Conservation (phyloP, 768 basidiomycete species). For the Pulveroboletus sp. region DNA sequence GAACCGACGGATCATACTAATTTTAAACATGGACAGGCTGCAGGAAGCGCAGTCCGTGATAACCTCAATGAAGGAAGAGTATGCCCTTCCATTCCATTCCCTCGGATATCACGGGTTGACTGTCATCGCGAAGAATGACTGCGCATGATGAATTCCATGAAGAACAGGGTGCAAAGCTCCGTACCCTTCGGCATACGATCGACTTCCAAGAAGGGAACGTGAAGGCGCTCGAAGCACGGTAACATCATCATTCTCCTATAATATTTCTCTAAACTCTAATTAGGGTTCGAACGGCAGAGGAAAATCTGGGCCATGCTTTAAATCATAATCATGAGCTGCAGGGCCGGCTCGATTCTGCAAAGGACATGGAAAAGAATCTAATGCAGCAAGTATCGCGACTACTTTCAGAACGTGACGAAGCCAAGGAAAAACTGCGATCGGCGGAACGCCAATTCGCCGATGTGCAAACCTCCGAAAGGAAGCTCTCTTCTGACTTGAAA, state of each 20-base stretch:
- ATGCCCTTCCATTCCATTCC: conserved; percentile 20
- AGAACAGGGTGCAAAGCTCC: conserved; percentile 27
- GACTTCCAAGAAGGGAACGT: conserved; percentile 30
- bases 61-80: conserved; percentile 32
- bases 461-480: conserved; percentile 14
- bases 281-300: conserved; percentile 20
- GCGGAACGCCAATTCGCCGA: conserved; percentile 19
- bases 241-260: background rate
- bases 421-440: conserved; percentile 12
- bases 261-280: conserved; percentile 10
- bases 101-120: conserved; percentile 12
- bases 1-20: conserved; percentile 8
- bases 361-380: conserved; percentile 22
- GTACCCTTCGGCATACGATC: conserved; percentile 28
- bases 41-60: conserved; percentile 26
- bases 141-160: conserved; percentile 20
- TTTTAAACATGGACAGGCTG: conserved; percentile 15
- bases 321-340: conserved; percentile 27
- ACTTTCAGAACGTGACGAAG: conserved; percentile 25
- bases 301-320: conserved; percentile 14
- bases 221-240: conserved; percentile 27
- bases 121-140: conserved; percentile 18
- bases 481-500: conserved; percentile 13
- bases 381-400: conserved; percentile 24
- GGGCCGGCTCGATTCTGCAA: conserved; percentile 25